Evolutionary conservation across 495 filamentous ascomycete genomes (phyloP), one percentile per base, ranked within the genome.

Genomic region (Aspergillus heteromorphus): DNA sequence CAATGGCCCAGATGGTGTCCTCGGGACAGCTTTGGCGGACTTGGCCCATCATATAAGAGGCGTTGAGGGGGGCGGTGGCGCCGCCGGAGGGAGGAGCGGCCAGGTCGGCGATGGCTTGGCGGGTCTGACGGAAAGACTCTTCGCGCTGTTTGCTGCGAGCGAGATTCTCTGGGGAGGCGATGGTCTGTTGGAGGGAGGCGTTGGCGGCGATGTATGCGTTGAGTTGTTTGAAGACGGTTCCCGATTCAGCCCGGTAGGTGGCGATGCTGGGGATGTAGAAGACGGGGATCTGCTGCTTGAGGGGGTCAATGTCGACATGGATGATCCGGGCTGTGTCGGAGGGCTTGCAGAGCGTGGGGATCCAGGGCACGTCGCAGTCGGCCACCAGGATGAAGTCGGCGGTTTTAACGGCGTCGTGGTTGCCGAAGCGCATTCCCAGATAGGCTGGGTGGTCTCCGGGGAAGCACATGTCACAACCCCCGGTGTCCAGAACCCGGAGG

Each of bases 381-480:
- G 93, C 66, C 9, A 96, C 84, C 3, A 97, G 57, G 58, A 97
- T 96, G 20, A 88, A 80, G 64, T 96, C 92, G 0, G 92, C 87
- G 6, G 83, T 84, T 41, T 73, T 77, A 58, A 96, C 88, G 6
- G 75, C 71, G 14, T 88, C 84, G 38, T 96, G 89, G 2, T 83
- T 74, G 10, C 91, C 89, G 58, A 84, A 96, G 55, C 83, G 76
- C 58, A 95, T 64, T 2, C 92, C 89, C 21, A 96, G 67, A 78
- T 84, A 87, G 6, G 72, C 83, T 0, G 76, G 73, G 55, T 96
- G 91, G 48, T 92, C 77, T 1, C 85, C 87, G 2, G 92, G 92
- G 71, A 97, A 97, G 63, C 89, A 95, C 92, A 97, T 93, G 66
- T 97, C 92, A 63, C 88, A 88, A 30, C 91, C 92, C 20, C 88